phyloP scores from a whole-genome alignment of 192 early-diverging fungal species.

The Entomortierella parvispora region DNA sequence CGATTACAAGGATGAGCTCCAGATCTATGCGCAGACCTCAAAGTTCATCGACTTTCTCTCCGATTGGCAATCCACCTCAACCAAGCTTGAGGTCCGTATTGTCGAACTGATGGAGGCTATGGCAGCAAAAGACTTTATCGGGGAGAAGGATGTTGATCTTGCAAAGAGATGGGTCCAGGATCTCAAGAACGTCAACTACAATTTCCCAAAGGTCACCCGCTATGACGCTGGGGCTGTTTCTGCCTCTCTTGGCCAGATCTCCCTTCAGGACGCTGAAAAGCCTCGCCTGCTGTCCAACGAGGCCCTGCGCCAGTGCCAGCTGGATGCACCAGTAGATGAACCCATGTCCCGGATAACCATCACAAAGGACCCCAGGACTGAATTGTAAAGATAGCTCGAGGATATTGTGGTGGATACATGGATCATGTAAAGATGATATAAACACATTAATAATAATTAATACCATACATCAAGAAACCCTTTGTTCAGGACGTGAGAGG shows the following conservation, averaged over 20 bases:
- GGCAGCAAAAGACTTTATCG: neutral
- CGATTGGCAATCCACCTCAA: neutral
- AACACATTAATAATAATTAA: too few species aligned
- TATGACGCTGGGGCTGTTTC: neutral
- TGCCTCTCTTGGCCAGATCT: neutral
- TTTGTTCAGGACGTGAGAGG: too few species aligned
- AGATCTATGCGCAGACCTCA: conserved; percentile 1
- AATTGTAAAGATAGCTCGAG: neutral
- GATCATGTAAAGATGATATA: too few species aligned
- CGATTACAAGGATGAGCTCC: conserved; percentile 3
- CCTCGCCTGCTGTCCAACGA: neutral
- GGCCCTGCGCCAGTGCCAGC: neutral
- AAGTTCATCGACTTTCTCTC: conserved; percentile 8
- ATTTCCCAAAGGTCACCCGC: neutral
- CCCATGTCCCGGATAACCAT: conserved; percentile 1
- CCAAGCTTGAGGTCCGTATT: neutral
- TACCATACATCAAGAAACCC: too few species aligned
- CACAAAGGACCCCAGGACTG: neutral
- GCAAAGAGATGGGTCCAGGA: neutral
- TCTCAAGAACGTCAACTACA: neutral
- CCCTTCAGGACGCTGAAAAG: neutral
- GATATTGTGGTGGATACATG: too few species aligned
- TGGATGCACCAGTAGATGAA: neutral
- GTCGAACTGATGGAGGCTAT: conserved; percentile 2
- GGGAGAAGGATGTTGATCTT: conserved; percentile 1